Percentiles rank a stretch among this genome's conserved stretches.
Evolutionary conservation across 2,329 filamentous ascomycete genomes (phyloP).

Genomic region (Aplosporella prunicola): DNA sequence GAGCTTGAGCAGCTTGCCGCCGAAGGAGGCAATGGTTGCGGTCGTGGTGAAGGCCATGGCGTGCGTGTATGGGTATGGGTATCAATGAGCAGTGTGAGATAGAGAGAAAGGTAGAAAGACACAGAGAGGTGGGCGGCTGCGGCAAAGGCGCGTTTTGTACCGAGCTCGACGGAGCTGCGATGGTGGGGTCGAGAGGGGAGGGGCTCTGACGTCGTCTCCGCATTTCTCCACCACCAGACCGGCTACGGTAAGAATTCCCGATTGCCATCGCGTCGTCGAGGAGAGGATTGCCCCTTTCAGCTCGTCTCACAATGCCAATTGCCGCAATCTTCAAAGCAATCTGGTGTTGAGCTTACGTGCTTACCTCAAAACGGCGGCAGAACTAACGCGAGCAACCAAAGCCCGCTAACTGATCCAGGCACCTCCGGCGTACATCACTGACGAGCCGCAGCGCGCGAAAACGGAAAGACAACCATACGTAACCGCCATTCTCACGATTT

Average conservation of each 20-base stretch:
- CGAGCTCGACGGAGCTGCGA: slow-evolving; percentile 5
- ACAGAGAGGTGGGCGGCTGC: background rate
- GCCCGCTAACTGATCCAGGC: too few species aligned
- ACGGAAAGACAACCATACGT: too few species aligned
- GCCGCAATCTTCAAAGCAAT: too few species aligned
- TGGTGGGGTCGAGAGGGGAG: slow-evolving; percentile 11
- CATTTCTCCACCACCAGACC: too few species aligned
- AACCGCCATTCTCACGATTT: too few species aligned
- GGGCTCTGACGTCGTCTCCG: too few species aligned
- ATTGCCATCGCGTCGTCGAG: slow-evolving; percentile 2
- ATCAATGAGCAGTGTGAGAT: background rate
- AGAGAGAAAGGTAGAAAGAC: slow-evolving; percentile 1
- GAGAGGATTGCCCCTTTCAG: too few species aligned
- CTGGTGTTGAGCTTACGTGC: too few species aligned
- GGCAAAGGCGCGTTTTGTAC: slow-evolving; percentile 9
- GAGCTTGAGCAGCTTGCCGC: slow-evolving; percentile 90
- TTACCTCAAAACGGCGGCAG: too few species aligned
- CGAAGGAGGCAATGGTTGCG: slow-evolving; percentile 82
- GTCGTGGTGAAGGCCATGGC: slow-evolving; percentile 72
- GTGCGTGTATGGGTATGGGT: background rate
- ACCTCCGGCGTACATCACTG: too few species aligned
- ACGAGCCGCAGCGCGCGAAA: too few species aligned
- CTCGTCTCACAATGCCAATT: slow-evolving; percentile 8
- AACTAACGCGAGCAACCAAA: too few species aligned
- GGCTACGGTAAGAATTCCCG: slow-evolving; percentile 10